phyloP scores from a whole-genome alignment of 2,329 filamentous ascomycete species.

The Fusarium camptoceras region DNA sequence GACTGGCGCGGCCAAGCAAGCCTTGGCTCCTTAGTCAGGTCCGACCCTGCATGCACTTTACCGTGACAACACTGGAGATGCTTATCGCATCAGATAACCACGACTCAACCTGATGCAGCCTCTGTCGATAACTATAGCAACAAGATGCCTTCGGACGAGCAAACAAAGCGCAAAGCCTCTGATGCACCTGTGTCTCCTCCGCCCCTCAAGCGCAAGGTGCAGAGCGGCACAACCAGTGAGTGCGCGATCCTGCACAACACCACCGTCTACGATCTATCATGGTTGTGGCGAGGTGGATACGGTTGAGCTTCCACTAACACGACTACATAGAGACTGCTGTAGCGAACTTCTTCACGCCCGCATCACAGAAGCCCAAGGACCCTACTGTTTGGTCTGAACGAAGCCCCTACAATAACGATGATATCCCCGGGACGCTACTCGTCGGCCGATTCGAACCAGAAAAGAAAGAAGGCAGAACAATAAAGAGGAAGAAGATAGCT shows the following conservation, averaged over 20 bases:
- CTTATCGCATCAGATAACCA: background rate
- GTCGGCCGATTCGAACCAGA: slow-evolving; percentile 76
- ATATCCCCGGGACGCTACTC: slow-evolving; percentile 70
- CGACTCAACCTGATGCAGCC: slow-evolving; percentile 26
- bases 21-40: slow-evolving; percentile 11
- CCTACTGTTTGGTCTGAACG: slow-evolving; percentile 78
- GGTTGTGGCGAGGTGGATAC: background rate
- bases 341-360: slow-evolving; percentile 87
- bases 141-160: slow-evolving; percentile 45
- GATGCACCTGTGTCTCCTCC: slow-evolving; percentile 65
- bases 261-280: background rate
- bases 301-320: slow-evolving; percentile 16
- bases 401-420: slow-evolving; percentile 61
- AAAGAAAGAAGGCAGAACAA: slow-evolving; percentile 50
- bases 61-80: slow-evolving; percentile 12
- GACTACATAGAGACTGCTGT: slow-evolving; percentile 70
- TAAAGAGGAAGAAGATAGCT: slow-evolving; percentile 67
- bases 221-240: slow-evolving; percentile 65
- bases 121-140: background rate
- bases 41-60: slow-evolving; percentile 12
- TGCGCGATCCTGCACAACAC: background rate
- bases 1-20: background rate
- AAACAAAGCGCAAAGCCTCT: slow-evolving; percentile 52
- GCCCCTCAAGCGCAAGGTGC: slow-evolving; percentile 63
- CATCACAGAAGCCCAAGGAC: slow-evolving; percentile 85